Evolutionary conservation across 2,329 filamentous ascomycete species (phyloP), one percentile per base, ranked within the genome.

Genomic region (Cladosporium sp.): DNA sequence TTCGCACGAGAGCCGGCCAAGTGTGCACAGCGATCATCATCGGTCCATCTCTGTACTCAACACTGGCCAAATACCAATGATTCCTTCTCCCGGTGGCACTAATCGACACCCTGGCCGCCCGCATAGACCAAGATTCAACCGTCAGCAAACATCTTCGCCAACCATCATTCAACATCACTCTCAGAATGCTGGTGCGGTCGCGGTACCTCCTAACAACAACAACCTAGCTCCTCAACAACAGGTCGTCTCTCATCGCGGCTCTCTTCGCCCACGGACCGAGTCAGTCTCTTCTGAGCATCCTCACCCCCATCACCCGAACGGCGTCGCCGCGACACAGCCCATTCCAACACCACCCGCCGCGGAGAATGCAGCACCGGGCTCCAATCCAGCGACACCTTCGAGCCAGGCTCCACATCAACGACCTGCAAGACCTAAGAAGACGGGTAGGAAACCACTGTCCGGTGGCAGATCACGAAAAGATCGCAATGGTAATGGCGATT

Each of bases 71-170:
- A 78, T 93, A 6, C 89, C 92, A 6, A 80, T 86, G 19, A 78
- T 97, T 47, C 91, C 92, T 0, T 96, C 92, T 0, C 92, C 92
- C 1, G 90, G 91, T n/a, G 82, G 81, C 60, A 80, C 81, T 80
- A 85, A 58, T 15, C 66, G 69, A 28, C 60, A 67, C 28, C 65
- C 70, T 25, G 19, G 39, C 9, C 64, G 66, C 6, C 62, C 69
- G 42, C 66, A 70, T 51, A 78, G 86, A 54, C 87, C 88, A 8
- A 82, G 85, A 63, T 79, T 87, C 58, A 80, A 78, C 42, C 82
- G 90, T 58, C 87, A 90, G 68, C 86, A 91, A 68, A 96, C 92
- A 0, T 87, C 89, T 22, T 95, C 91, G 2, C 92, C 92, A 1
- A 92, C 88, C 0, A 80, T 88, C 34, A 71, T 89, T 42, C 74